These are phyloP conservation scores for Macroventuria anomochaeta DNA, from an alignment of 2,329 filamentous ascomycete genomes.

Conservation along the genomic window DNA sequence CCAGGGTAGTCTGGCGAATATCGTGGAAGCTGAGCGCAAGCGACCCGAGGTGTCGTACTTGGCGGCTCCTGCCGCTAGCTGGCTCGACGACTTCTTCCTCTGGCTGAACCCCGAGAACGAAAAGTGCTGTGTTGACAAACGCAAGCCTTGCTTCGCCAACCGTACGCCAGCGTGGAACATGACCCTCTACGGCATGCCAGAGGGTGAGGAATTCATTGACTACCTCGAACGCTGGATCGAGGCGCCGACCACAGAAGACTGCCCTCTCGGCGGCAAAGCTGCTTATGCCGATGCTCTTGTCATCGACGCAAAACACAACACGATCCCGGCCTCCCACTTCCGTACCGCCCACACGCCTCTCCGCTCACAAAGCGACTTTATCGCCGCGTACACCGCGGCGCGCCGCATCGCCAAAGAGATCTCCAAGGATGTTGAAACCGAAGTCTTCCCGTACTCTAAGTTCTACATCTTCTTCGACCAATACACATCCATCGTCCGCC, in stretches of 20 bases:
- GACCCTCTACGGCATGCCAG: constrained; percentile 87
- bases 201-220: constrained; percentile 86
- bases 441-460: constrained; percentile 95
- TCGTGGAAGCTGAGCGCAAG: constrained; percentile 93
- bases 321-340: constrained; percentile 86
- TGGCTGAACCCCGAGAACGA: constrained; percentile 86
- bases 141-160: constrained; percentile 77
- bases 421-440: constrained; percentile 71
- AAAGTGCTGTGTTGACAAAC: constrained; percentile 67
- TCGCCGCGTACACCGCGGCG: constrained; percentile 85
- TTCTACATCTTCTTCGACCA: constrained; percentile 99
- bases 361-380: constrained; percentile 89
- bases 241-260: constrained; percentile 80
- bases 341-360: constrained; percentile 87
- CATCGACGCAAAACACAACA: constrained; percentile 70
- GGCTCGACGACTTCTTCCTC: constrained; percentile 95
- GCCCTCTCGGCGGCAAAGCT: constrained; percentile 86
- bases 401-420: constrained; percentile 85
- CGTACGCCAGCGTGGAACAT: constrained; percentile 87
- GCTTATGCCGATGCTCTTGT: constrained; percentile 86
- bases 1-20: constrained; percentile 80
- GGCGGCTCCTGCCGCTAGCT: constrained; percentile 85
- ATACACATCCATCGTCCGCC: constrained; percentile 81
- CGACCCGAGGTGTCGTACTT: constrained; percentile 87
- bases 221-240: constrained; percentile 85